Evolutionary conservation across 2,329 filamentous ascomycete species (phyloP), one percentile per base, ranked within the genome.

Genomic region (Cylindrodendrum hubeiense): DNA sequence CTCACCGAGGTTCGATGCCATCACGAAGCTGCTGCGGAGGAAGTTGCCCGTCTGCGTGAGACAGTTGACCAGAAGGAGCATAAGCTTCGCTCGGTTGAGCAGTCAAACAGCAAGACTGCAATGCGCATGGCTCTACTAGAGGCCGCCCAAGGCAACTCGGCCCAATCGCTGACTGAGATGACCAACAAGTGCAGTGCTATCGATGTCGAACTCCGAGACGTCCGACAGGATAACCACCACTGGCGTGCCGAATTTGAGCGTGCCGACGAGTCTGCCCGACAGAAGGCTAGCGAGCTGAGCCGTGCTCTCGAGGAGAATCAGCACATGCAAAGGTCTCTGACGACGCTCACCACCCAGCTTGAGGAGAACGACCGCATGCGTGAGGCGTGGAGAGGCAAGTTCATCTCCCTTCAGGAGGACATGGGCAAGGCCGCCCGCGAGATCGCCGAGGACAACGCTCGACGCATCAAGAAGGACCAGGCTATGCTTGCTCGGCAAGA

Each of bases 331-430:
- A 90, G 88, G 76, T 90, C 90, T 30, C 89, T 97, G 63, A 89
- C 91, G 66, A 91, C 90, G 22, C 85, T 97, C 60, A 89, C 90
- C 67, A 87, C 87, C 49, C 94, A 97, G 76, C 88, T 96, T 44
- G 91, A 96, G 74, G 95, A 97, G 81, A 95, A 94, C 74, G 90
- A 95, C 75, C 90, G 91, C 68, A 88, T 97, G 64, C 91, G 94
- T 63, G 93, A 97, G 77, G 90, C 87, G 66, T 95, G 97, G 88
- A 91, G 94, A 70, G 85, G 85, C 77, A 97, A 96, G 79, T 92
- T 98, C 74, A 89, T 95, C 72, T 90, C 90, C 65, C 84, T 99
- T 41, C 95, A 98, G 79, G 89, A 94, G 68, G 94, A 98, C 72
- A 95, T 98, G 91, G 88, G 90, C 33, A 85, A 85, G 60, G 93